Evolutionary conservation across 1,284 basidiomycete species (phyloP).

Genomic region (Phellopilus nigrolimitatus): DNA sequence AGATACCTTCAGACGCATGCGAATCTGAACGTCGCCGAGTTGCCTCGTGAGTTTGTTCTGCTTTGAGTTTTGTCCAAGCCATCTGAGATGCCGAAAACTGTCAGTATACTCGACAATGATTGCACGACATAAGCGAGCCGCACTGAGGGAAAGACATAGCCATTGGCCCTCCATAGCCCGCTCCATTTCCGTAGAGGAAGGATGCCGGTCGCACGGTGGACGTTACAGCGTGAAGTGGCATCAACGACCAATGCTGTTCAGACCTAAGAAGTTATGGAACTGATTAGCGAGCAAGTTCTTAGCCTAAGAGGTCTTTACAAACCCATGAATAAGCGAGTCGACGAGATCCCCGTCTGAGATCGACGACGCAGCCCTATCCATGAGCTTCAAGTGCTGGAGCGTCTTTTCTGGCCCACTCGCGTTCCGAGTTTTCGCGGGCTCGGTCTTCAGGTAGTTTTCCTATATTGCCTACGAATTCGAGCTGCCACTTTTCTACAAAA

Average conservation of each 20-base stretch:
- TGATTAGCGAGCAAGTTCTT: neutral
- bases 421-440: constrained; percentile 59
- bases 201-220: constrained; percentile 87
- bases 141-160: constrained; percentile 80
- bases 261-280: constrained; percentile 43
- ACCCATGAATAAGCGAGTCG: constrained; percentile 92
- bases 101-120: constrained; percentile 1
- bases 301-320: constrained; percentile 23
- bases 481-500: too few relatives aligned
- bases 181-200: constrained; percentile 69
- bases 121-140: constrained; percentile 27
- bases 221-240: constrained; percentile 90
- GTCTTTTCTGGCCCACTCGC: constrained; percentile 59
- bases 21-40: constrained; percentile 87
- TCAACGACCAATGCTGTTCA: constrained; percentile 94
- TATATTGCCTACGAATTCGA: constrained; percentile 34
- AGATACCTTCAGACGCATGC: constrained; percentile 91
- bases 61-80: constrained; percentile 97
- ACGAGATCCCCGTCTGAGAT: constrained; percentile 97
- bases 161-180: constrained; percentile 64
- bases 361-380: constrained; percentile 84
- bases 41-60: constrained; percentile 78
- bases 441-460: constrained; percentile 90
- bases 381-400: constrained; percentile 74
- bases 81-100: constrained; percentile 45